Evolutionary conservation across 2,329 filamentous ascomycete genomes (phyloP), one percentile per base, ranked within the genome.

Genomic region (Neonectria punicea): DNA sequence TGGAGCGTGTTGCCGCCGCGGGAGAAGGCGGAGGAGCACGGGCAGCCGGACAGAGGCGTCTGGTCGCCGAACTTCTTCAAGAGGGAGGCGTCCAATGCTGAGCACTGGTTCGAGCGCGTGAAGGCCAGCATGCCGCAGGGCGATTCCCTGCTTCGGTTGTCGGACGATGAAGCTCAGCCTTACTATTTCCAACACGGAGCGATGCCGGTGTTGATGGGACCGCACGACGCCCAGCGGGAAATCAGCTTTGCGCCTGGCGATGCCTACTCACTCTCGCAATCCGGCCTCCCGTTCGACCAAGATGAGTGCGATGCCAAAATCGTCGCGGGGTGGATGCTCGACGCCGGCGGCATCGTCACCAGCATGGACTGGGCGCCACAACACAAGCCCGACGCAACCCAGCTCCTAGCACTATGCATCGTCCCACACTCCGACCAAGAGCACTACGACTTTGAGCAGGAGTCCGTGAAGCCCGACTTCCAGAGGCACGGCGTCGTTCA

Each of bases 291-390:
- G 0, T 67, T 77, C 20, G 67, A 75, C 5, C 64, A 73, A 10
- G 71, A 77, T n/a, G 56, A 69, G 2, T 53, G 63, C 7, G 62
- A 68, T 11, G 59, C 66, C 34, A 75, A 74, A n/a, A 54, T 67
- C 30, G 71, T 70, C 67, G 80, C 67, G 75, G 86, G 85, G 4
- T 88, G 85, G 85, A 77, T 88, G 67, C 71, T 89, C 14, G 84
- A 89, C 63, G 79, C 83, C 0, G 86, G 85, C 11, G 86, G 87
- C 54, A 80, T 87, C 14, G 82, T 86, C 5, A 75, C 85, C 5
- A 79, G 82, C 28, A 82, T 89, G 75, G 83, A 81, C 51, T 89
- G 87, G 87, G 84, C 83, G 1, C 82, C 84, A 2, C 65, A 68
- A 9, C 68, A 76, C 2, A 70, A 73, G 3, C 75, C 75, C 10